phyloP scores from a whole-genome alignment of 2,329 filamentous ascomycete genomes.

The Byssothecium circinans region DNA sequence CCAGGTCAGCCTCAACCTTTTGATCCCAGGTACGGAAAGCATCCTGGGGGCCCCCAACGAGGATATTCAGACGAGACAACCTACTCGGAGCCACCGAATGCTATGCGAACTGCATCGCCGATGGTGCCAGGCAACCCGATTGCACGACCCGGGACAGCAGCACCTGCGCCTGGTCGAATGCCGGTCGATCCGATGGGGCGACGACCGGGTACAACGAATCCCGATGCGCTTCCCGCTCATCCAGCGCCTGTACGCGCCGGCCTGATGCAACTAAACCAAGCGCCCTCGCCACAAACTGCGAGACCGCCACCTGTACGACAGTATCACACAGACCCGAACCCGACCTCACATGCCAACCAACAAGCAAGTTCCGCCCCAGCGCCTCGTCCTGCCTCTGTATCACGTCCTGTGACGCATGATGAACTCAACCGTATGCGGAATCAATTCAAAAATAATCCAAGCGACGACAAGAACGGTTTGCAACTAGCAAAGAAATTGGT shows the following conservation, averaged over 20 bases:
- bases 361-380: slow-evolving; percentile 17
- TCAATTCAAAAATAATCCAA: slow-evolving; percentile 68
- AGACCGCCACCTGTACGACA: slow-evolving; percentile 58
- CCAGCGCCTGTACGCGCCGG: slow-evolving; percentile 59
- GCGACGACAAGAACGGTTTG: slow-evolving; percentile 72
- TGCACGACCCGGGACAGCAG: slow-evolving; percentile 35
- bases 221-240: slow-evolving; percentile 59
- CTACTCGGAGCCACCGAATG: slow-evolving; percentile 42
- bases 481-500: slow-evolving; percentile 79
- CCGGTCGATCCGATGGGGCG: slow-evolving; percentile 33
- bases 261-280: slow-evolving; percentile 44
- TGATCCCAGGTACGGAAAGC: slow-evolving; percentile 32
- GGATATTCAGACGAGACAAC: slow-evolving; percentile 38
- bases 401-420: slow-evolving; percentile 69
- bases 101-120: slow-evolving; percentile 33
- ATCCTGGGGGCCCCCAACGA: slow-evolving; percentile 35
- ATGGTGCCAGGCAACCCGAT: slow-evolving; percentile 29
- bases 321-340: slow-evolving; percentile 49
- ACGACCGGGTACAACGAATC: slow-evolving; percentile 51
- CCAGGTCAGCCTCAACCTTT: slow-evolving; percentile 24
- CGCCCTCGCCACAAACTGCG: slow-evolving; percentile 23
- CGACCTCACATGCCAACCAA: slow-evolving; percentile 36
- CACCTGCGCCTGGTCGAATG: slow-evolving; percentile 29
- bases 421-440: slow-evolving; percentile 77
- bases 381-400: slow-evolving; percentile 22